Evolutionary conservation across 1,139 yeast genomes (phyloP).

Genomic region (Sugiyamaella castrensis): DNA sequence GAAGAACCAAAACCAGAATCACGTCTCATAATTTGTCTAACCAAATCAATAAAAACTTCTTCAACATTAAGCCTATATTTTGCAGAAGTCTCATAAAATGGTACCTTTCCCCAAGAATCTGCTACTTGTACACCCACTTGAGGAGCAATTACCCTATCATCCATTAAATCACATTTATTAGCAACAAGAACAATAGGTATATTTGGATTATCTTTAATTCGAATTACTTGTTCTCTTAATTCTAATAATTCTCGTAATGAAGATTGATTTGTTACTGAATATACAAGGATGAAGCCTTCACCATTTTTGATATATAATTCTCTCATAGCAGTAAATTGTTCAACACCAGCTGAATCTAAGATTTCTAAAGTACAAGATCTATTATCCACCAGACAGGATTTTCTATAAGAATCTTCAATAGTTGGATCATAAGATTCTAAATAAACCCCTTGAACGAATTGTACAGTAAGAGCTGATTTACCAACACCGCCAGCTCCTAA

Average conservation of each 20-base stretch:
- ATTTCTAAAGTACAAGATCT: slow-evolving; percentile 42
- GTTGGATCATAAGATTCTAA: slow-evolving; percentile 97
- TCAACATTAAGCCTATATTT: slow-evolving; percentile 81
- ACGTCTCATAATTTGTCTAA: slow-evolving; percentile 56
- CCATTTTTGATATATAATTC: slow-evolving; percentile 57
- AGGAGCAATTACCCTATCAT: slow-evolving; percentile 53
- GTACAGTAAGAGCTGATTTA: slow-evolving; percentile 78
- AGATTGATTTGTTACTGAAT: slow-evolving; percentile 79
- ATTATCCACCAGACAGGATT: slow-evolving; percentile 39
- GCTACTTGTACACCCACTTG: slow-evolving; percentile 58
- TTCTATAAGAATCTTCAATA: slow-evolving; percentile 61
- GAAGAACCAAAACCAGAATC: slow-evolving; percentile 31
- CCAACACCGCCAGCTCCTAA: slow-evolving; percentile 99
- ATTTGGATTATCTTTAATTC: slow-evolving; percentile 63
- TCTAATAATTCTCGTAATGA: slow-evolving; percentile 78
- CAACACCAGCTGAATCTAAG: slow-evolving; percentile 48
- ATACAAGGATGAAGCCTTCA: slow-evolving; percentile 55
- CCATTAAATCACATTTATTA: slow-evolving; percentile 61
- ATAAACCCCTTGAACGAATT: slow-evolving; percentile 44
- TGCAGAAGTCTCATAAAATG: slow-evolving; percentile 80
- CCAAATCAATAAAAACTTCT: slow-evolving; percentile 84
- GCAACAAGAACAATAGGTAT: slow-evolving; percentile 46
- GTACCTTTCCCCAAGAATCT: slow-evolving; percentile 84
- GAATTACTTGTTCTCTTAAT: slow-evolving; percentile 81
- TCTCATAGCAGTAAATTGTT: slow-evolving; percentile 53